Evolutionary conservation across 2,329 filamentous ascomycete genomes (phyloP).

Genomic region (Calonectria naviculata): DNA sequence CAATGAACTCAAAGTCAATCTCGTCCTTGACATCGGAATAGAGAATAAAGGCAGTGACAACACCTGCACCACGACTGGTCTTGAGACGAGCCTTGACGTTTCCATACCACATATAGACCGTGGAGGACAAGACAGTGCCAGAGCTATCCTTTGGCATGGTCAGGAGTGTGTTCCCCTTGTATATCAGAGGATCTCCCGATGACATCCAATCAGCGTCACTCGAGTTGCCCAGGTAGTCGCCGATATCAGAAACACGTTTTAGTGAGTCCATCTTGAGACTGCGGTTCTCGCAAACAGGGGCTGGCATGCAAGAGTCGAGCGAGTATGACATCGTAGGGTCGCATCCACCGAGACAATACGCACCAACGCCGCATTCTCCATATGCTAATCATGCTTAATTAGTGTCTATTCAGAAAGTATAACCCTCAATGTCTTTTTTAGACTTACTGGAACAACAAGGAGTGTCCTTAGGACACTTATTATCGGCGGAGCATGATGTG

Average conservation of each 20-base stretch:
- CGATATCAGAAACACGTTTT: constrained; percentile 75
- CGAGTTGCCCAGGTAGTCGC: constrained; percentile 88
- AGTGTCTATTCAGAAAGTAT: not conserved
- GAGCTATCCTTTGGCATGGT: constrained; percentile 90
- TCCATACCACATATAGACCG: constrained; percentile 96
- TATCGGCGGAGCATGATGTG: constrained; percentile 35
- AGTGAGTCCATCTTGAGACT: constrained; percentile 80
- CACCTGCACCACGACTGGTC: constrained; percentile 85
- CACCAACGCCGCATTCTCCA: constrained; percentile 90
- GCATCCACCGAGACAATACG: constrained; percentile 95
- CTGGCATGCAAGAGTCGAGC: constrained; percentile 86
- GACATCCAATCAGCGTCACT: constrained; percentile 87
- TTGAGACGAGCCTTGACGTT: constrained; percentile 88
- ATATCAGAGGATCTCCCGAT: constrained; percentile 79
- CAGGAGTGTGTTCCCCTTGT: constrained; percentile 78
- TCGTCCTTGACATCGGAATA: constrained; percentile 97
- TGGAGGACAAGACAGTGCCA: constrained; percentile 86
- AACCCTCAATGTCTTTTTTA: not conserved
- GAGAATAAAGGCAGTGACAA: constrained; percentile 96
- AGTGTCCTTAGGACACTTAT: constrained; percentile 75
- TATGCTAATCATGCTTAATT: constrained; percentile 72
- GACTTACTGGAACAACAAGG: constrained; percentile 85
- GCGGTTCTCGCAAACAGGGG: constrained; percentile 81
- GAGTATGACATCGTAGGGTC: constrained; percentile 87
- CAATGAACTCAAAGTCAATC: constrained; percentile 97